Evolutionary conservation across 805 yeast genomes (phyloP).

Genomic region (Candida mattraensis): DNA sequence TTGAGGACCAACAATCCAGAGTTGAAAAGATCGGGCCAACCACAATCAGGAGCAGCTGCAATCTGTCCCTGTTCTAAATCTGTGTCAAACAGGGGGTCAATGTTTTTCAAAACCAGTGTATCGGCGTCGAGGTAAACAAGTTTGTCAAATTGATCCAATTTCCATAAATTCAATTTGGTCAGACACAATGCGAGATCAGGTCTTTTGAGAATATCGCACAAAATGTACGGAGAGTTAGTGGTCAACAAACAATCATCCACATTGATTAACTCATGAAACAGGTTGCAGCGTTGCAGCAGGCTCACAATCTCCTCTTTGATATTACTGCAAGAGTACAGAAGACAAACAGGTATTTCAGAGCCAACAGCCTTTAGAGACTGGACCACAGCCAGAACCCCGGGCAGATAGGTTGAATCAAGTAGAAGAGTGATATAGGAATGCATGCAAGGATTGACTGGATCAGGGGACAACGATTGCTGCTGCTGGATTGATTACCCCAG

Average conservation of each 20-base stretch:
- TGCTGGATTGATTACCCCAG: too few relatives aligned
- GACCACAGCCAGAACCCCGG: constrained; percentile 37
- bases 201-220: constrained; percentile 27
- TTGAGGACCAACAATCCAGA: constrained; percentile 68
- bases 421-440: constrained; percentile 35
- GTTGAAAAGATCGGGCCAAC: constrained; percentile 90
- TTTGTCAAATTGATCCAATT: constrained; percentile 39
- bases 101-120: constrained; percentile 39
- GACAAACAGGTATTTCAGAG: constrained; percentile 22
- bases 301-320: constrained; percentile 17
- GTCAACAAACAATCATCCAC: constrained; percentile 24
- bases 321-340: constrained; percentile 22
- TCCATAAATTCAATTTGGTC: constrained; percentile 61
- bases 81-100: constrained; percentile 31
- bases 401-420: constrained; percentile 35
- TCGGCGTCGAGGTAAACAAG: constrained; percentile 67
- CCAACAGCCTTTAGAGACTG: constrained; percentile 24
- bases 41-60: constrained; percentile 74
- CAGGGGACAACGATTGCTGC: neutral
- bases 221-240: constrained; percentile 20
- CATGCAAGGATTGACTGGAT: neutral
- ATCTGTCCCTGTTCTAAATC: constrained; percentile 30
- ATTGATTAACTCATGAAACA: constrained; percentile 22
- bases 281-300: constrained; percentile 11
- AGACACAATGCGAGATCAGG: constrained; percentile 38